Base-by-base conservation (phyloP, 139 green algal species). In the Micractinium conductrix region DNA sequence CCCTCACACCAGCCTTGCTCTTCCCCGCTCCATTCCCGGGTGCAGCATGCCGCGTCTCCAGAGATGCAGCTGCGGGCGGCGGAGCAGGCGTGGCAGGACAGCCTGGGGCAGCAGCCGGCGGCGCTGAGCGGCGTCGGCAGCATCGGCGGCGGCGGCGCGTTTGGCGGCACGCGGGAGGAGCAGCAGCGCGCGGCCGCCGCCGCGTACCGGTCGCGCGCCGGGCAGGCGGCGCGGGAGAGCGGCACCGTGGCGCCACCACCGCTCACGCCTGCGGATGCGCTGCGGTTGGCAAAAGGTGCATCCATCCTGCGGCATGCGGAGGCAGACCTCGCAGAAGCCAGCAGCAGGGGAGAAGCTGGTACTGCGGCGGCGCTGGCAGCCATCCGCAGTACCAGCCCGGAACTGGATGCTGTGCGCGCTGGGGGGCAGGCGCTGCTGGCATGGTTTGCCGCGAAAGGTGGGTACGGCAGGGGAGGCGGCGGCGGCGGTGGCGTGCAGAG, bases 371-470 rank as follows among this genome's bases (percentile, higher is more conserved):
- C 72, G 10, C 48, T 75, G 55, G 38, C 83, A 3, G 75, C 68
- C 26, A 40, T 87, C 24, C 55, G 73, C 43, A 79, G 40, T 35
- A 76, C 83, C n/a, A 84, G 83, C 26, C 74, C 83, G 21, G 74
- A 85, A 38, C 75, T 87, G 17, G 83, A 87, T 37, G 43, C 24
- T 38, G 74, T 87, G 37, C 38, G 83, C 0, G 42, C 42, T 7
- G 83, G 83, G 6, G 83, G 74, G 0, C 80, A 65, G 55, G 43
- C 83, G 22, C 70, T 87, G 35, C 74, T 87, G 37, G 38, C 45
- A 1, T 87, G 83, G 60, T 87, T 87, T 37, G 33, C 50, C 9
- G 26, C 42, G 26, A 78, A 69, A 84, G 83, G 83, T 87, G 74
- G n/a, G n/a, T n/a, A n/a, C n/a, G n/a, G n/a, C n/a, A n/a, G n/a